Conservation (phyloP, 1,139 yeast genomes). For the Blastobotrys proliferans region DNA sequence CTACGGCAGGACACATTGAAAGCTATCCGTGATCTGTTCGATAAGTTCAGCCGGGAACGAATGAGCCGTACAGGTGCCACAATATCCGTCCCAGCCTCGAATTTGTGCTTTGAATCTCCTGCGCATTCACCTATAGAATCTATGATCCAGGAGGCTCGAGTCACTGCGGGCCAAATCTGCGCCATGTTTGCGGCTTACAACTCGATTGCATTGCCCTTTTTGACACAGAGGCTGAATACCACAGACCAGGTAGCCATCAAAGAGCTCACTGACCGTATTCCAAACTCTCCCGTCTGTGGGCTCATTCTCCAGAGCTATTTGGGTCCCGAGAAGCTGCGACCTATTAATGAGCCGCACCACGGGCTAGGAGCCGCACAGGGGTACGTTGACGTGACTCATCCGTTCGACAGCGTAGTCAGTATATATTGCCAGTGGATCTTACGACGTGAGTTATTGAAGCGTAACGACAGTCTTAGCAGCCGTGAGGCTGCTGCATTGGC, state of each 20-base stretch:
- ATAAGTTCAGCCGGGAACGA: slow-evolving; percentile 17
- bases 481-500: neutral
- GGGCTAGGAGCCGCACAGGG: slow-evolving; percentile 8
- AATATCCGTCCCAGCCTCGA: neutral
- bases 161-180: slow-evolving; percentile 9
- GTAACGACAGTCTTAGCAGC: neutral
- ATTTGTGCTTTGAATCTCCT: too few species aligned
- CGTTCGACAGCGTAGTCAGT: slow-evolving; percentile 22
- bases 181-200: slow-evolving; percentile 3
- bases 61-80: neutral
- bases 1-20: neutral
- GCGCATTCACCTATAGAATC: too few species aligned
- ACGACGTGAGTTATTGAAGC: slow-evolving; percentile 1
- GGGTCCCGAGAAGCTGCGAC: slow-evolving; percentile 2
- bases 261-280: neutral
- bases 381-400: slow-evolving; percentile 25
- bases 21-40: slow-evolving; percentile 11
- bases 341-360: slow-evolving; percentile 5
- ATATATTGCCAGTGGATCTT: slow-evolving; percentile 22
- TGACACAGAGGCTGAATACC: neutral
- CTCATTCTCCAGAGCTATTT: too few species aligned
- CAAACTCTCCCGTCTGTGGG: neutral
- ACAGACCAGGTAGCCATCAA: neutral
- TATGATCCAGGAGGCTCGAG: slow-evolving; percentile 19
- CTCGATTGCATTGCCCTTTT: slow-evolving; percentile 1